Percentiles rank a stretch among this genome's conserved stretches.
Evolutionary conservation across 805 yeast genomes (phyloP).

Genomic region (Saccharomycopsis fodiens): DNA sequence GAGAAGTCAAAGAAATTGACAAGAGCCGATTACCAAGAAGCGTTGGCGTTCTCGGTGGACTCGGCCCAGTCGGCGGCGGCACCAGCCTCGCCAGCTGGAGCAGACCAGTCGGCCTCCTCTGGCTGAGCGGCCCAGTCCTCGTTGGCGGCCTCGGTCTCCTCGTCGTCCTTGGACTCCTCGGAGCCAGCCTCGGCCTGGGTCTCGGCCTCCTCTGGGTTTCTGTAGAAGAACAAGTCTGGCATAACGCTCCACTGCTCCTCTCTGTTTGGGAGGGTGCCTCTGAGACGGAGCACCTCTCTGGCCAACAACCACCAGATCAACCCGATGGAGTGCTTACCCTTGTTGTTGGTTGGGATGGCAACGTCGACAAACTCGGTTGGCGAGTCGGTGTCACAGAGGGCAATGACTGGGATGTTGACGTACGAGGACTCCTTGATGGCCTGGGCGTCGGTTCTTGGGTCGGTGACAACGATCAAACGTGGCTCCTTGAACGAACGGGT

Average conservation of each 20-base stretch:
- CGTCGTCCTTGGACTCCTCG: conserved; percentile 52
- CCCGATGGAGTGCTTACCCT: conserved; percentile 99
- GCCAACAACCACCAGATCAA: conserved; percentile 99
- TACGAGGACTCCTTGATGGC: conserved; percentile 99
- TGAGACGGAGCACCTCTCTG: conserved; percentile 98
- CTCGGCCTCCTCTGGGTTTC: conserved; percentile 99
- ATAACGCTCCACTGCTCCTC: conserved; percentile 95
- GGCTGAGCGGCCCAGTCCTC: conserved; percentile 66
- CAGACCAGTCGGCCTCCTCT: conserved; percentile 73
- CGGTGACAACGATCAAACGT: conserved; percentile 97
- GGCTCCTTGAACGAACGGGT: conserved; percentile 99
- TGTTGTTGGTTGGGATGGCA: conserved; percentile 99
- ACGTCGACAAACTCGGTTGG: conserved; percentile 99
- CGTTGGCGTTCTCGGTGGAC: conserved; percentile 29
- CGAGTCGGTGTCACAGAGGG: conserved; percentile 97
- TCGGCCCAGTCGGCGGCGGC: conserved; percentile 59
- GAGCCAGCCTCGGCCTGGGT: conserved; percentile 53
- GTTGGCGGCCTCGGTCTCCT: conserved; percentile 53
- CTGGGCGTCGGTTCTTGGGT: conserved; percentile 99
- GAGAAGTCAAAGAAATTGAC: too few species aligned
- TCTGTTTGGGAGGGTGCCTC: conserved; percentile 97
- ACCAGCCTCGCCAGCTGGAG: conserved; percentile 53
- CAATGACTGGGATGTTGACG: conserved; percentile 99
- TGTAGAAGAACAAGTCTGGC: conserved; percentile 99
- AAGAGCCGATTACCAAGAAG: conserved; percentile 23